Evolutionary conservation across 768 basidiomycete genomes (phyloP), one percentile per base, ranked within the genome.

Genomic region (Amanita muscaria): DNA sequence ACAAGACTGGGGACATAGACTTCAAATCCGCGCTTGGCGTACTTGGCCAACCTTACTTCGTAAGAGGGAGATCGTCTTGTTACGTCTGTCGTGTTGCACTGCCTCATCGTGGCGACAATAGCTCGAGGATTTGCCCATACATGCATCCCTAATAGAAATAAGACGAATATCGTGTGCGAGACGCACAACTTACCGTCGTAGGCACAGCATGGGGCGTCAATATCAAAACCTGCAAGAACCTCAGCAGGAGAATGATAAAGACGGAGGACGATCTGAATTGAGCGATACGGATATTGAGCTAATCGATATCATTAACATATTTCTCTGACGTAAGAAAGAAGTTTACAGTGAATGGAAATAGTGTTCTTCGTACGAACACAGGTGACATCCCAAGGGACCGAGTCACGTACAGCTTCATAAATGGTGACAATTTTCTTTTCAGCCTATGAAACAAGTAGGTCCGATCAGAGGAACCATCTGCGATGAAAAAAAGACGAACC

Each of bases 271-370:
- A 83, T 78, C 55, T 81, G 79, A 24, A 83, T 67, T n/a, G 71
- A 70, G 19, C 79, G 76, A 49, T 80, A 80, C 0, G 79, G 79
- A 55, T 79, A 81, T 65, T 80, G 78, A 40, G 72, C 76, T 78
- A 48, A n/a, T n/a, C n/a, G n/a, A n/a, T n/a, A n/a, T n/a, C n/a
- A n/a, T n/a, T n/a, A n/a, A n/a, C n/a, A n/a, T n/a, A n/a, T n/a
- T n/a, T n/a, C n/a, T n/a, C n/a, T n/a, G n/a, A n/a, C n/a, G n/a
- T n/a, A n/a, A n/a, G n/a, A 37, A 37, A 23, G 8, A 39, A 22
- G 23, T 39, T 42, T 48, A 71, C 77, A 78, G 54, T 80, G 73
- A 51, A 81, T 79, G 11, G 79, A 80, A 33, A 80, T 64, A 0
- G 78, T 77, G 50, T 83, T 77, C 59, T 77, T 80, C 46, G 77